Percentiles rank a stretch among this genome's conserved stretches.
Evolutionary conservation across 225 moss, liverwort and hornwort genomes (phyloP).

Genomic region (Marchantia polymorpha): DNA sequence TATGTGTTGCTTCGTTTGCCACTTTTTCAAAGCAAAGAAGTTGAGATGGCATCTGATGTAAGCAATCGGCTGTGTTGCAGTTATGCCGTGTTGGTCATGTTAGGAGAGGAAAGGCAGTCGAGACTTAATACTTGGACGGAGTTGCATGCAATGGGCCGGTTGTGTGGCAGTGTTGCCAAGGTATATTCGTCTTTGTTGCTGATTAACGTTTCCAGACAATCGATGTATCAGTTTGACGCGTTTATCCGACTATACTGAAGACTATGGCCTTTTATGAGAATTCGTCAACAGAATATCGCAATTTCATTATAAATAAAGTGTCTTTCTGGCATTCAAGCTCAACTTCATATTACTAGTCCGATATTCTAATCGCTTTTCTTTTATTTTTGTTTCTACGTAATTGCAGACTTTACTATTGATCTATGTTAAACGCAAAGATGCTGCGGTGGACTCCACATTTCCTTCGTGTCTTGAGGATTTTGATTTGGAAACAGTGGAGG

Average conservation of each 20-base stretch:
- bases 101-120: conserved; percentile 52
- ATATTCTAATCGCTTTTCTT: background rate
- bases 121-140: conserved; percentile 86
- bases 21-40: too few relatives aligned
- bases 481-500: conserved; percentile 64
- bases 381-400: background rate
- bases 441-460: conserved; percentile 39
- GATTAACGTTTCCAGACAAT: background rate
- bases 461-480: conserved; percentile 50
- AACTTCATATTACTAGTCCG: background rate
- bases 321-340: too few relatives aligned
- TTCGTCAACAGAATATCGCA: too few relatives aligned
- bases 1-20: too few relatives aligned
- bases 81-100: conserved; percentile 76
- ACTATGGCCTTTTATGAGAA: too few relatives aligned
- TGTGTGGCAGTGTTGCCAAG: conserved; percentile 93
- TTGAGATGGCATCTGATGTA: background rate
- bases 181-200: conserved; percentile 23
- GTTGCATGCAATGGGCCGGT: conserved; percentile 78
- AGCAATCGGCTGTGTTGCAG: conserved; percentile 35
- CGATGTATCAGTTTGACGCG: background rate
- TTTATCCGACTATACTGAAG: background rate
- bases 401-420: conserved; percentile 66
- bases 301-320: too few relatives aligned
- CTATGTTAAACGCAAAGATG: conserved; percentile 46